These are phyloP conservation scores for Penicillium flavigenum DNA, from an alignment of 495 filamentous ascomycete genomes.

Conservation along the genomic window DNA sequence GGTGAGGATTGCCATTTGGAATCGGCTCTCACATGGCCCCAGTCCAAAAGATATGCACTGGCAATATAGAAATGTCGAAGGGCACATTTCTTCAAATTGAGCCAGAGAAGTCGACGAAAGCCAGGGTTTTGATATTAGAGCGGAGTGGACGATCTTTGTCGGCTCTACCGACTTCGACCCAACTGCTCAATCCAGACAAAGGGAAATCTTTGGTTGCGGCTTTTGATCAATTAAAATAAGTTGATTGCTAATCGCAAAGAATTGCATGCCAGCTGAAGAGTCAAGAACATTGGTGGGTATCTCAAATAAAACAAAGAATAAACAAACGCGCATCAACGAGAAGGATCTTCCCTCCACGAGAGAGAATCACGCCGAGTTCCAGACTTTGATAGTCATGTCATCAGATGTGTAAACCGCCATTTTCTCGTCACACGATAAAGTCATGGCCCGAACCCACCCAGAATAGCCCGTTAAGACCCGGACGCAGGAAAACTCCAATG, in stretches of 20 bases:
- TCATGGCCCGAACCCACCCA: slow-evolving; percentile 11
- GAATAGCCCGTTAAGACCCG: slow-evolving; percentile 8
- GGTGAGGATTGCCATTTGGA: background rate
- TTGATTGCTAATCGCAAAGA: background rate
- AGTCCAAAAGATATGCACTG: background rate
- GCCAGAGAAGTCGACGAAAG: background rate
- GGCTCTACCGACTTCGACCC: background rate
- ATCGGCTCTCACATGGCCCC: background rate
- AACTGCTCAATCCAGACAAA: background rate
- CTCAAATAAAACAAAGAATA: slow-evolving; percentile 6
- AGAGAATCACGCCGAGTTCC: slow-evolving; percentile 5
- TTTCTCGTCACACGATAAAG: background rate
- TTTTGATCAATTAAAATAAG: background rate
- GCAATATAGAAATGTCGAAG: background rate
- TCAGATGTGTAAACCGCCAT: slow-evolving; percentile 12
- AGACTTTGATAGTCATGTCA: slow-evolving; percentile 15
- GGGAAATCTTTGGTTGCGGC: background rate
- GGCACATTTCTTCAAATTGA: background rate
- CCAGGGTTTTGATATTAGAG: background rate
- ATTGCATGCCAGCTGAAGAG: background rate
- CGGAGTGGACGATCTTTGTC: background rate
- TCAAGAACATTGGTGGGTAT: slow-evolving; percentile 12
- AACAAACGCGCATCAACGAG: slow-evolving; percentile 1
- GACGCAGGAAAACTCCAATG: background rate
- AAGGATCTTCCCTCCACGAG: background rate